Evolutionary conservation across 805 yeast genomes (phyloP), one percentile per base, ranked within the genome.

Genomic region (Blastobotrys terrestris): DNA sequence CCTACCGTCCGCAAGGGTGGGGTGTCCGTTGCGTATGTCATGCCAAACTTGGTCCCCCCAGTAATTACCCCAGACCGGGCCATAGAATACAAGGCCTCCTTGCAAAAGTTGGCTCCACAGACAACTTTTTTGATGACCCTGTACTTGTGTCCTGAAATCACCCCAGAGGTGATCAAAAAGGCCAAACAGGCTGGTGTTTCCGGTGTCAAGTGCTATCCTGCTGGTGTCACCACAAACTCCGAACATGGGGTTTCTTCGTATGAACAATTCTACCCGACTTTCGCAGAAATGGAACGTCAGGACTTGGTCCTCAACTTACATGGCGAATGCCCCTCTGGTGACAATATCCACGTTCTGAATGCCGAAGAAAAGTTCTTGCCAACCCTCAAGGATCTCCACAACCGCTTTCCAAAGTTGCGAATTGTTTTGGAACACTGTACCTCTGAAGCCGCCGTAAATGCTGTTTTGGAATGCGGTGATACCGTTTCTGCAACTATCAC

Each of bases 161-260:
- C 96, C 1, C 97, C 98, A 0, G 95, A 87, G 58, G 73, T 89
- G 42, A 84, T 94, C 53, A 81, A 79, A 51, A 78, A 81, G 57
- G 98, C 97, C 39, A 95, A 91, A 5, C 65, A 74, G 52, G 63
- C 70, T 15, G 83, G 83, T 1, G 82, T 92, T 52, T 76, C 82
- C 31, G 99, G 99, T 53, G 88, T 94, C 60, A 94, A 94, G 69
- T 90, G 96, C 67, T 94, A 94, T 68, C 99, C 99, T 43, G 97
- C 98, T 1, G 99, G 99, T 45, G 99, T 94, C 31, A 94, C 99
- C n/a, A 94, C 99, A 41, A 94, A 94, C 72, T 89, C 97, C 7
- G 87, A 84, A 2, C 70, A 68, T 53, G 99, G 99, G 49, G 97
- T 94, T 20, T 88, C 90, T 62, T 96, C 92, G 63, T 94, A 94